Percentiles rank a stretch among this genome's conserved stretches.
Conservation (phyloP, 1,284 basidiomycete genomes). For the Chalciporus sp. region DNA sequence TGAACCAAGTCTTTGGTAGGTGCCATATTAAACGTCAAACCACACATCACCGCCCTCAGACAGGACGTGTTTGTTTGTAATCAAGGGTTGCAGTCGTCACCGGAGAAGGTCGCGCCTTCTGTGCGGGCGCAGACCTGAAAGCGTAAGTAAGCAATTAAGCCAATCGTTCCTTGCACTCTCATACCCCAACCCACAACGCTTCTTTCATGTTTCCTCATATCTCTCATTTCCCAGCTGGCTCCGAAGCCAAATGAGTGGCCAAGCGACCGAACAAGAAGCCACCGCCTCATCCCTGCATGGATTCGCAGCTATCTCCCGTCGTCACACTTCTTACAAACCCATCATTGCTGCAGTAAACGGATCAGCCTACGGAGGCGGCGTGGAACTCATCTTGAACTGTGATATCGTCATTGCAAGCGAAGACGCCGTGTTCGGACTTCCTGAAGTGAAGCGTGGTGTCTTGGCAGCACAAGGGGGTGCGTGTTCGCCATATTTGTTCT, state of each 20-base stretch:
- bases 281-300: slow-evolving; percentile 54
- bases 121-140: slow-evolving; percentile 80
- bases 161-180: not conserved
- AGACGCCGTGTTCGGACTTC: slow-evolving; percentile 74
- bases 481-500: slow-evolving; percentile 17
- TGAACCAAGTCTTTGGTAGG: slow-evolving; percentile 72
- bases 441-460: slow-evolving; percentile 83
- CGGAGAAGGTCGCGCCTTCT: slow-evolving; percentile 77
- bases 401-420: slow-evolving; percentile 80
- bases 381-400: slow-evolving; percentile 80
- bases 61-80: not conserved
- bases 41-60: not conserved
- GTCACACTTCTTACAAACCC: slow-evolving; percentile 68
- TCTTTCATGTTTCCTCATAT: not conserved
- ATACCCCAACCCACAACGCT: not conserved
- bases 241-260: slow-evolving; percentile 14
- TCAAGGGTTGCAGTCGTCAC: slow-evolving; percentile 77
- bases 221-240: slow-evolving; percentile 23
- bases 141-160: slow-evolving; percentile 46
- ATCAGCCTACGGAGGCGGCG: slow-evolving; percentile 78
- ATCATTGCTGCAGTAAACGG: slow-evolving; percentile 86
- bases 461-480: slow-evolving; percentile 74
- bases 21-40: slow-evolving; percentile 3
- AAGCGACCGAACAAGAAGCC: slow-evolving; percentile 44
- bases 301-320: slow-evolving; percentile 76